Evolutionary conservation across 208 protist species (phyloP), one percentile per base, ranked within the genome.

Genomic region (Leishmania martiniquensis): DNA sequence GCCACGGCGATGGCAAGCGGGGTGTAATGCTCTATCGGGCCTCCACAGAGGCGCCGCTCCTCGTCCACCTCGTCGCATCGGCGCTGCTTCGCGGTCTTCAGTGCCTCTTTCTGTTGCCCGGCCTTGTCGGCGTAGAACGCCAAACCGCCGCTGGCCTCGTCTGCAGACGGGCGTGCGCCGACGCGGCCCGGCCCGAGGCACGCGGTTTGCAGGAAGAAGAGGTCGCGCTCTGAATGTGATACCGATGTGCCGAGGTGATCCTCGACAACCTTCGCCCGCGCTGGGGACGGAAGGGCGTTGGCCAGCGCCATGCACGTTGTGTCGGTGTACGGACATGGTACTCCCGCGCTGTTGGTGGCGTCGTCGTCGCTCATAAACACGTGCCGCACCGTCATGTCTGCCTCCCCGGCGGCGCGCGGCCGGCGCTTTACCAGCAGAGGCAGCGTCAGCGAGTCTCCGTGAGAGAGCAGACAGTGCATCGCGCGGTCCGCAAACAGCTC

Each of bases 51-150:
- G 17, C 77, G 75, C 22, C 55, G 44, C 59, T 87, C 85, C 59
- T 83, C 59, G 17, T 66, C 70, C 66, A 71, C 55, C 69, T 83
- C 84, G 54, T 72, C 75, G 10, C 62, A 78, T n/a, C 73, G 78
- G 4, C 74, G 83, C 85, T 90, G 66, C 62, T 73, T 66, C 13
- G 62, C 62, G 34, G 44, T 78, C 76, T 81, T 77, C 44, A 59
- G 66, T 62, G n/a, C 29, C 42, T n/a, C 72, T 68, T 59, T 73
- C 82, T 78, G 69, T 72, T 83, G 72, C 42, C 81, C 82, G 15
- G 79, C 88, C 75, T 88, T 88, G 77, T 96, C 90, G n/a, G 89
- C 81, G 82, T 94, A 94, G 75, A 96, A 96, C 34, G 86, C 80
- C 29, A 93, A 73, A 39, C 78, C 85, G 17, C 74, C 81, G 45